phyloP scores from a whole-genome alignment of 768 basidiomycete species.

The Suillus brevipes region DNA sequence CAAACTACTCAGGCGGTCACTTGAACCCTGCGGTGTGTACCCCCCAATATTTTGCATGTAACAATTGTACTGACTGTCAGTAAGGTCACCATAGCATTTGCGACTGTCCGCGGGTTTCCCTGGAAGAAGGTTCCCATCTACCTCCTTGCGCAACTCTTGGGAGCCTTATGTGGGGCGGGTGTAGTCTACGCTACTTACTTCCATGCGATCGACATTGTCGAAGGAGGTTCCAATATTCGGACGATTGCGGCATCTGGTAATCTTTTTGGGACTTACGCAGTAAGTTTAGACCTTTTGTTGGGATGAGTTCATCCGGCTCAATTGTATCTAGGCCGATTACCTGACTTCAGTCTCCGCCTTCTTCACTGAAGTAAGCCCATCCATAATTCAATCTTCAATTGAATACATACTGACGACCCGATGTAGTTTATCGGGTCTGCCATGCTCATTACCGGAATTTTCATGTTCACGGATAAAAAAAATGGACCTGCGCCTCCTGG shows the following conservation, averaged over 20 bases:
- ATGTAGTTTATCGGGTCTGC: slow-evolving; percentile 49
- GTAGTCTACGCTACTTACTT: slow-evolving; percentile 58
- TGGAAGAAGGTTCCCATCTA: slow-evolving; percentile 72
- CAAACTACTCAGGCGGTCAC: slow-evolving; percentile 66
- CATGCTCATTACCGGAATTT: slow-evolving; percentile 48
- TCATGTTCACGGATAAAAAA: slow-evolving; percentile 51
- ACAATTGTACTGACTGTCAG: not conserved
- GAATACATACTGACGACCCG: not conserved
- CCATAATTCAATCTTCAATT: not conserved
- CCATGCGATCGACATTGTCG: slow-evolving; percentile 58
- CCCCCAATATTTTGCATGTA: not conserved
- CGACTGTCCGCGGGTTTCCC: slow-evolving; percentile 67
- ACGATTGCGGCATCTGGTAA: slow-evolving; percentile 49
- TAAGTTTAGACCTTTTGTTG: slow-evolving; percentile 25
- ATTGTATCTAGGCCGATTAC: slow-evolving; percentile 27
- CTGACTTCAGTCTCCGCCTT: slow-evolving; percentile 40
- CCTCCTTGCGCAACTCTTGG: slow-evolving; percentile 57
- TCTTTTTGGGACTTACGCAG: slow-evolving; percentile 57
- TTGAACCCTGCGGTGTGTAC: slow-evolving; percentile 60
- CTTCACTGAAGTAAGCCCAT: slow-evolving; percentile 37
- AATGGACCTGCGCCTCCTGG: slow-evolving; percentile 51
- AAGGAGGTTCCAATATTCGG: slow-evolving; percentile 48
- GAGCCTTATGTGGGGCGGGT: slow-evolving; percentile 51
- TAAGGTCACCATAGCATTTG: slow-evolving; percentile 62
- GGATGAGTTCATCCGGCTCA: slow-evolving; percentile 4